Evolutionary conservation across 192 early-diverging fungal species (phyloP).

Genomic region (Podila clonocystis): DNA sequence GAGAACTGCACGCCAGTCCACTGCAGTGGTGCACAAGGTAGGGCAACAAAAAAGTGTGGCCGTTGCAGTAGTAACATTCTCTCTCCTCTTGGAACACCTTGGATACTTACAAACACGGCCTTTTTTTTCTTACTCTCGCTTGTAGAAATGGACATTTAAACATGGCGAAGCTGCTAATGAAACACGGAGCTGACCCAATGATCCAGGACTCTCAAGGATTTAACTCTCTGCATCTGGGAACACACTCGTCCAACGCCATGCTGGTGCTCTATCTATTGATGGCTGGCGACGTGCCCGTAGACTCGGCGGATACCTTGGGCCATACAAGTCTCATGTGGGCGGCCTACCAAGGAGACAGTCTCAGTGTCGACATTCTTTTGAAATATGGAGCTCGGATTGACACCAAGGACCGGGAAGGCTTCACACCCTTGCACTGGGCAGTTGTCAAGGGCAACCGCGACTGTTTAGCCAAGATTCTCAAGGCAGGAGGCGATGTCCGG

Average conservation of each 20-base stretch:
- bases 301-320: conserved; percentile 77
- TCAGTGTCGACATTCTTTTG: conserved; percentile 76
- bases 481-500: conserved; percentile 74
- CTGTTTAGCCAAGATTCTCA: conserved; percentile 74
- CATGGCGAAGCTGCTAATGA: conserved; percentile 76
- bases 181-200: conserved; percentile 80
- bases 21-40: conserved; percentile 93
- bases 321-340: conserved; percentile 97
- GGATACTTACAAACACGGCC: background rate
- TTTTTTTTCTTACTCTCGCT: conserved; percentile 18
- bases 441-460: conserved; percentile 68
- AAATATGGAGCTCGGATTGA: conserved; percentile 75
- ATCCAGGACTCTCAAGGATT: conserved; percentile 87
- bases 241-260: conserved; percentile 84
- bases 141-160: conserved; percentile 77
- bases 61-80: too few relatives aligned
- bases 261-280: conserved; percentile 79
- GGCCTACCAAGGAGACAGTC: conserved; percentile 85
- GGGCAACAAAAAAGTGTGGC: background rate
- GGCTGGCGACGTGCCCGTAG: conserved; percentile 74
- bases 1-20: conserved; percentile 85
- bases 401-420: conserved; percentile 73
- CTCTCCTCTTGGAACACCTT: too few relatives aligned
- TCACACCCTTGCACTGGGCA: conserved; percentile 93
- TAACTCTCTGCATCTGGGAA: conserved; percentile 89